Percentiles rank a stretch among this genome's conserved stretches.
These are phyloP conservation scores for Platanthera guangdongensis DNA, from an alignment of 106 monocot species.

Conservation along the genomic window DNA sequence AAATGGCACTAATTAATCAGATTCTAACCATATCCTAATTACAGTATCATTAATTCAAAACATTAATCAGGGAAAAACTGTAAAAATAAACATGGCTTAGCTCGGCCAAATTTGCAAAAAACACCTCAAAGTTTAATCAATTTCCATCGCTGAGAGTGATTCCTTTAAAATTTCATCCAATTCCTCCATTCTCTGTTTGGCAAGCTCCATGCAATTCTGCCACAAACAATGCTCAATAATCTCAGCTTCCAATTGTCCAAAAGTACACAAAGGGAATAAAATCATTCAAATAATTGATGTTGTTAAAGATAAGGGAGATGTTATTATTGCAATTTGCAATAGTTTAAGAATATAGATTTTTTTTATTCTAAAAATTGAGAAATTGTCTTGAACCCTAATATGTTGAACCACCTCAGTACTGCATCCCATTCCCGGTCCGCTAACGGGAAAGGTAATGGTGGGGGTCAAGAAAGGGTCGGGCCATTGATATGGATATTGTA, in stretches of 20 bases:
- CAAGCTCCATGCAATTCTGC: constrained; percentile 39
- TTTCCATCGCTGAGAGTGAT: constrained; percentile 51
- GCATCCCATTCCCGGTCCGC: too few relatives aligned
- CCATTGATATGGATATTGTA: too few relatives aligned
- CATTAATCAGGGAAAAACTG: constrained; percentile 24
- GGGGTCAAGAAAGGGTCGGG: too few relatives aligned
- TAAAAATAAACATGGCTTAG: not conserved
- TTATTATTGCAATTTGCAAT: not conserved
- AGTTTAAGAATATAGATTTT: too few relatives aligned
- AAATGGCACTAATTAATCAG: too few relatives aligned
- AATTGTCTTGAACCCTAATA: too few relatives aligned
- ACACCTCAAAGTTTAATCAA: constrained; percentile 24
- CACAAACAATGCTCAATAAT: not conserved
- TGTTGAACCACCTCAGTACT: too few relatives aligned
- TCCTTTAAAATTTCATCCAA: constrained; percentile 55
- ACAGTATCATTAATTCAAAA: constrained; percentile 16
- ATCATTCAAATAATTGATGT: not conserved
- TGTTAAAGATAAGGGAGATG: not conserved
- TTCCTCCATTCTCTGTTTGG: constrained; percentile 42
- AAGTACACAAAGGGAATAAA: not conserved
- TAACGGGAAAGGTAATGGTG: too few relatives aligned
- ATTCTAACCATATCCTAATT: too few relatives aligned
- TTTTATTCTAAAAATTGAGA: too few relatives aligned
- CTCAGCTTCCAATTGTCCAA: not conserved
- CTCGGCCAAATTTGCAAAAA: not conserved